phyloP scores from a whole-genome alignment of 1,284 basidiomycete genomes.

The Rhodotorula sp. region DNA sequence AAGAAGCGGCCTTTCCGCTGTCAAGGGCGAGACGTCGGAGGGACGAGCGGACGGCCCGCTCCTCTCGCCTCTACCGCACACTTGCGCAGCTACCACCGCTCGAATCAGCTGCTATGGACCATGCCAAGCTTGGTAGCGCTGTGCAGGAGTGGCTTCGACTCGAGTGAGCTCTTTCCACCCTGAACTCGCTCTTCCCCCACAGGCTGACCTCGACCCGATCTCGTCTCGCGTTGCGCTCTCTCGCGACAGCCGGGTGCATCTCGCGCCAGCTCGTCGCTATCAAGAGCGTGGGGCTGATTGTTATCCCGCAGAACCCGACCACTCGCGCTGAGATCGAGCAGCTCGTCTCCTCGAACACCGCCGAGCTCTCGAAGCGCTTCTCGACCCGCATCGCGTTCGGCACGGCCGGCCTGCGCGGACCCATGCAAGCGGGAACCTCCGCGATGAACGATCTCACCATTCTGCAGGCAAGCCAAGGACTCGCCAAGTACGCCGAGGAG shows the following conservation, averaged over 20 bases:
- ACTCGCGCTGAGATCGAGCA: conserved; percentile 62
- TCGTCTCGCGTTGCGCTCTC: not conserved
- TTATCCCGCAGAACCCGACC: conserved; percentile 56
- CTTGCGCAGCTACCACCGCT: not conserved
- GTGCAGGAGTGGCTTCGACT: conserved; percentile 34
- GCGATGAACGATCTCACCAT: conserved; percentile 83
- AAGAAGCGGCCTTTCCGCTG: too few relatives aligned
- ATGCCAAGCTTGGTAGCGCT: conserved; percentile 9
- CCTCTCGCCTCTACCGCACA: not conserved
- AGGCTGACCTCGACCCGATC: not conserved
- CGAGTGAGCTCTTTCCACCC: conserved; percentile 21
- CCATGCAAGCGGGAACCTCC: conserved; percentile 70
- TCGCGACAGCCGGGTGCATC: conserved; percentile 7
- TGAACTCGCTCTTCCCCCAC: not conserved
- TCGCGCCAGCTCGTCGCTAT: not conserved
- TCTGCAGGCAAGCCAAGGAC: conserved; percentile 61
- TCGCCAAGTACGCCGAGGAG: conserved; percentile 56
- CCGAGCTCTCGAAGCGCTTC: conserved; percentile 63
- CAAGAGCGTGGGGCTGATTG: not conserved
- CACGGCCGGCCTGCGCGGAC: conserved; percentile 76
- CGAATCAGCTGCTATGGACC: not conserved
- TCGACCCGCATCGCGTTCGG: conserved; percentile 78
- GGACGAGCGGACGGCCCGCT: not conserved
- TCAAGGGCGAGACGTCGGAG: too few relatives aligned
- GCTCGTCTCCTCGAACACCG: conserved; percentile 57